Evolutionary conservation across 2,329 filamentous ascomycete species (phyloP), one percentile per base, ranked within the genome.

Genomic region (Hypoxylon sp.): DNA sequence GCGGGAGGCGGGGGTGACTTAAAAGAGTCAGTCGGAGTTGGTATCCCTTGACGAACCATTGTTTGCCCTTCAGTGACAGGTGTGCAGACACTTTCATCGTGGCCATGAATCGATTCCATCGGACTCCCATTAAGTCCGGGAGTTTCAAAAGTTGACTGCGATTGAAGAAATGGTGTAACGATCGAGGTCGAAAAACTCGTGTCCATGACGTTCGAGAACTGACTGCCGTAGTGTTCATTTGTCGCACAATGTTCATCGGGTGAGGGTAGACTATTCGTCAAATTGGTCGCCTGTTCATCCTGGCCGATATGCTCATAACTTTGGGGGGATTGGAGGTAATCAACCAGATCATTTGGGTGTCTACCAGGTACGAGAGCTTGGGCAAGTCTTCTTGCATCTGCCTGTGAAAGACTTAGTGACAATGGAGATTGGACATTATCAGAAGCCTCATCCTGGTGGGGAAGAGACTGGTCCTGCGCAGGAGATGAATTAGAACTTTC

Each of bases 1-100:
- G 85, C 80, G 0, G 82, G 81, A 9, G 82, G 81, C 10, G 84
- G 82, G 0, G 85, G 82, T 0, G 85, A 86, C 71, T 81, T 84
- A 73, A 86, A 79, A 28, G 81, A 75, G 50, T 80, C 78, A 2
- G 74, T 72, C 4, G 78, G 70, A 14, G 70, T 75, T 25, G 73
- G 72, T 57, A 75, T 72, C 46, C 70, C 73, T 55, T 72, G 73
- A 25, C 62, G 61, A 11, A 67, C 41, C 25, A 67, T 64, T 5
- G 65, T 14, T 49, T 69, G 69, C 10, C 69, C 68, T 45, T 68
- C 63, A 13, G 53, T 65, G 58, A 70, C 63, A 30, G 53, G 65
- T 34, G 48, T 69, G 34, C 46, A 32, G 1, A 28, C 36, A 11
- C 9, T 51, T 23, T 67, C 65, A 19, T 30, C 66, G 63, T 57